phyloP scores from a whole-genome alignment of 495 filamentous ascomycete species.

The Penicillium paxilli region DNA sequence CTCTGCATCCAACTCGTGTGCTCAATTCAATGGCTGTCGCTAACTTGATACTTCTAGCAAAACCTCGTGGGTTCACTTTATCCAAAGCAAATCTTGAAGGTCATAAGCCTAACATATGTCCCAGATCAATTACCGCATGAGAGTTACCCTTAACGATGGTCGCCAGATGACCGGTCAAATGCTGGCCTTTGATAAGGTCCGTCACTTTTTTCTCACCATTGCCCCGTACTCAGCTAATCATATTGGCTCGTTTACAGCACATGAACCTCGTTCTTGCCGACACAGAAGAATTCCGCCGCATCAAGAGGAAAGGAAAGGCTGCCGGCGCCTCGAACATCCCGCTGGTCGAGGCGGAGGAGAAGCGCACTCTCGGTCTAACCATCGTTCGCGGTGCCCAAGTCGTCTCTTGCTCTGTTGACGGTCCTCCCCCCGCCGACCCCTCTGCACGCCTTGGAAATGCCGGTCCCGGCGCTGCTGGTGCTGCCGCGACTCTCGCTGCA shows the following conservation, averaged over 20 bases:
- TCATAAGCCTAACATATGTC: slow-evolving; percentile 25
- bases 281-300: slow-evolving; percentile 96
- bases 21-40: slow-evolving; percentile 71
- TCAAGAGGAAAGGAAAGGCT: slow-evolving; percentile 85
- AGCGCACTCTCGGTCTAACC: slow-evolving; percentile 90
- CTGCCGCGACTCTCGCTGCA: slow-evolving; percentile 66
- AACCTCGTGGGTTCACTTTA: slow-evolving; percentile 78
- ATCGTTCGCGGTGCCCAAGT: slow-evolving; percentile 94
- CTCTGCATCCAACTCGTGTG: slow-evolving; percentile 34
- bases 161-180: slow-evolving; percentile 97
- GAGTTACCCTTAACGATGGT: slow-evolving; percentile 91
- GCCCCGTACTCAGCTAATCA: slow-evolving; percentile 21
- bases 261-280: slow-evolving; percentile 99
- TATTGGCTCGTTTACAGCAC: slow-evolving; percentile 56
- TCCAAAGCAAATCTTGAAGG: neutral
- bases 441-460: slow-evolving; percentile 82
- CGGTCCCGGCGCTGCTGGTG: slow-evolving; percentile 63
- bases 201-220: slow-evolving; percentile 10
- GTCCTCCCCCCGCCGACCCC: slow-evolving; percentile 93
- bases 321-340: slow-evolving; percentile 57
- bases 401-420: slow-evolving; percentile 91
- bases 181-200: slow-evolving; percentile 95
- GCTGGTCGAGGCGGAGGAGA: slow-evolving; percentile 87
- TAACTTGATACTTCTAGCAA: slow-evolving; percentile 73
- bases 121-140: slow-evolving; percentile 99